These are phyloP conservation scores for Apiospora hydei DNA, from an alignment of 2,329 filamentous ascomycete species.

Conservation along the genomic window DNA sequence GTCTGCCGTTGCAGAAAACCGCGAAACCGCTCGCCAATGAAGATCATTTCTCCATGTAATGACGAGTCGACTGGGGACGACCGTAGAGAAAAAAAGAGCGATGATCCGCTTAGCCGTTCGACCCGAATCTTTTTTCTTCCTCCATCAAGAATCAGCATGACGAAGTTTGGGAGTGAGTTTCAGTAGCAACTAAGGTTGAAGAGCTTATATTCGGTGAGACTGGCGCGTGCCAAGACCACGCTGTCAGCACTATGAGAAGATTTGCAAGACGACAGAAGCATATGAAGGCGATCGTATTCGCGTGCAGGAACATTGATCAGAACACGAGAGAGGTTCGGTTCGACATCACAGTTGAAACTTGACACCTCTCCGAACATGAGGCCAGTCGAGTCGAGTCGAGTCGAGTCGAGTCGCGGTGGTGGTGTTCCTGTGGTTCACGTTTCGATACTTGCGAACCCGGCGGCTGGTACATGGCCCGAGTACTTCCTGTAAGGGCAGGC, in stretches of 20 bases:
- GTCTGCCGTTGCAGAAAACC: background rate
- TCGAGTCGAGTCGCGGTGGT: background rate
- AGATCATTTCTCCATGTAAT: background rate
- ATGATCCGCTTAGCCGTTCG: conserved; percentile 1
- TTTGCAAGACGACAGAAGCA: background rate
- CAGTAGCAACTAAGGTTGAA: conserved; percentile 2
- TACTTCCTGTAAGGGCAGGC: conserved; percentile 4
- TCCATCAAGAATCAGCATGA: background rate
- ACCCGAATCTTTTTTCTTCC: background rate
- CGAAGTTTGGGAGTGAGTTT: conserved; percentile 13
- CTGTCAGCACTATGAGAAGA: background rate
- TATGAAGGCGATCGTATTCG: background rate
- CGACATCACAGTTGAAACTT: background rate
- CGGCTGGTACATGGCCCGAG: background rate
- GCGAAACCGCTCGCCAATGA: background rate
- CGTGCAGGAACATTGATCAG: background rate
- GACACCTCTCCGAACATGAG: conserved; percentile 3
- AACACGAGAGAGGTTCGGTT: background rate
- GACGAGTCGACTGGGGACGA: background rate
- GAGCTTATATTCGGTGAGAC: conserved; percentile 7
- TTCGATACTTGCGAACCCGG: background rate
- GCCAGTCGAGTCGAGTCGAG: background rate
- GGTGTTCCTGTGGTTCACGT: background rate
- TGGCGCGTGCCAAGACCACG: background rate
- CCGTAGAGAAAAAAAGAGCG: background rate